Conservation (phyloP, 2,329 filamentous ascomycete genomes). For the Pyricularia grisea region DNA sequence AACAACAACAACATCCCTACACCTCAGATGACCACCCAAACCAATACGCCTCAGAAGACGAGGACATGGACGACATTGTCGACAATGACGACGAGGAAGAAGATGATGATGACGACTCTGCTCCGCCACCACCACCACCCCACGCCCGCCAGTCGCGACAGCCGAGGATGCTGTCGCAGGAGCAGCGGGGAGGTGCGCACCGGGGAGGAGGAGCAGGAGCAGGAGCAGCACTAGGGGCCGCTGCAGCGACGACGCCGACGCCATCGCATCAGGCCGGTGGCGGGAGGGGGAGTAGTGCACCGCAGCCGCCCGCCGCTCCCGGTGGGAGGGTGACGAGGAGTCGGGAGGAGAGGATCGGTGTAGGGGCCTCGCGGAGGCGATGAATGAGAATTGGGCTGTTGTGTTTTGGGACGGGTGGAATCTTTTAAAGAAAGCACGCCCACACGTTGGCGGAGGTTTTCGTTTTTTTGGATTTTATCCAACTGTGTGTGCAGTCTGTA, state of each 20-base stretch:
- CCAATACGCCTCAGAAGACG: background rate
- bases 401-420: background rate
- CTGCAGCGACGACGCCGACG: slow-evolving; percentile 1
- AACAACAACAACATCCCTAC: background rate
- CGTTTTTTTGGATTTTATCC: too few relatives aligned
- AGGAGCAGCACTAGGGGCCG: background rate
- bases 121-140: background rate
- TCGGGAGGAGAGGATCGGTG: slow-evolving; percentile 21
- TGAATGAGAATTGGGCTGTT: background rate
- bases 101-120: slow-evolving; percentile 6
- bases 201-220: background rate
- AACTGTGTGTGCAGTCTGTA: too few relatives aligned
- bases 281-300: background rate
- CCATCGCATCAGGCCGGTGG: slow-evolving; percentile 2
- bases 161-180: background rate
- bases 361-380: slow-evolving; percentile 12
- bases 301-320: slow-evolving; percentile 11
- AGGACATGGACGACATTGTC: slow-evolving; percentile 5
- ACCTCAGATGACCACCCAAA: slow-evolving; percentile 1
- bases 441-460: too few relatives aligned
- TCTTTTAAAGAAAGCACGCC: background rate
- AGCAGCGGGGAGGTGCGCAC: background rate
- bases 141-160: background rate
- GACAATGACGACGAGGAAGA: slow-evolving; percentile 8
- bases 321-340: slow-evolving; percentile 17